Evolutionary conservation across 305 asterid species (phyloP).

Genomic region (Fraxinus dipetala): DNA sequence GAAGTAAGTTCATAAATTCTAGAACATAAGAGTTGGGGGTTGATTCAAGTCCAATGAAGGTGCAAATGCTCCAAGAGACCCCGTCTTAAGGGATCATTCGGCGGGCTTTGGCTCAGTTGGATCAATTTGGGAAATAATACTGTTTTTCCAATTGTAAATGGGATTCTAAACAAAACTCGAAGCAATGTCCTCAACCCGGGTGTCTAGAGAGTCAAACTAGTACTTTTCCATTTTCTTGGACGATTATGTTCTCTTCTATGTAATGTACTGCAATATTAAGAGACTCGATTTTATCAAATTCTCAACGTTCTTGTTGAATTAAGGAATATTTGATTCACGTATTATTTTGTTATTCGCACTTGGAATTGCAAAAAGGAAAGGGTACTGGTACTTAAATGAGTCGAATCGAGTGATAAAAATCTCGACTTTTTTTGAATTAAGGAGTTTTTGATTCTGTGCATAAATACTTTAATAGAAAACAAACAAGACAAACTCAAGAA

Average conservation of each 20-base stretch:
- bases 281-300: not conserved
- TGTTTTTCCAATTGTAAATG: not conserved
- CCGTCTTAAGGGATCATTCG: not conserved
- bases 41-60: not conserved
- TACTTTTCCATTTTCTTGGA: not conserved
- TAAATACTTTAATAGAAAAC: not conserved
- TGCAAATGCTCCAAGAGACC: not conserved
- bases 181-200: not conserved
- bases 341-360: not conserved
- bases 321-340: not conserved
- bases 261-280: not conserved
- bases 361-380: not conserved
- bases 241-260: not conserved
- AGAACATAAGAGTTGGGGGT: not conserved
- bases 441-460: not conserved
- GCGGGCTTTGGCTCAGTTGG: not conserved
- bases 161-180: not conserved
- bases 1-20: not conserved
- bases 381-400: not conserved
- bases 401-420: not conserved
- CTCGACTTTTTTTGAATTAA: not conserved
- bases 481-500: not conserved
- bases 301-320: not conserved
- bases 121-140: not conserved
- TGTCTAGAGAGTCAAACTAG: not conserved